Conservation (phyloP, 179 eudicot species). For the Beta corolliflora region DNA sequence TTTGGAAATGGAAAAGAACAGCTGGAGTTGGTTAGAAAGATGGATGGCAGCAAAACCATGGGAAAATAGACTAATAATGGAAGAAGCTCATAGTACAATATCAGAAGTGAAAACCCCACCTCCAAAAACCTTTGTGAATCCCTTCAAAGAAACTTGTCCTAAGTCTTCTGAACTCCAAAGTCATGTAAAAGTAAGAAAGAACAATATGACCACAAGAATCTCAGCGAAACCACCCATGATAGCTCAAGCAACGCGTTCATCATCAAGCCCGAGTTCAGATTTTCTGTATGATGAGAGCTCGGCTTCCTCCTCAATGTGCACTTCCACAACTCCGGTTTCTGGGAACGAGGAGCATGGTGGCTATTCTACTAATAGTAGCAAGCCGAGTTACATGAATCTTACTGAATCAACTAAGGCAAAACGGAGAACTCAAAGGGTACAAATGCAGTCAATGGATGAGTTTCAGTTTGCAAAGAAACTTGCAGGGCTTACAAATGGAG, state of each 20-base stretch:
- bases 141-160: conserved; percentile 29
- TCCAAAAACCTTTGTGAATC: conserved; percentile 35
- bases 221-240: conserved; percentile 68
- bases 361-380: conserved; percentile 28
- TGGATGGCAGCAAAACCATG: conserved; percentile 99
- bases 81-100: conserved; percentile 45
- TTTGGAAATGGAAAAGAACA: conserved; percentile 51
- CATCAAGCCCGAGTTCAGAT: conserved; percentile 85
- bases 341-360: conserved; percentile 49
- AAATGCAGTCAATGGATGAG: conserved; percentile 85
- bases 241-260: conserved; percentile 53
- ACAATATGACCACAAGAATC: conserved; percentile 66
- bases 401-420: conserved; percentile 84
- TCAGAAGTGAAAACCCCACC: conserved; percentile 57
- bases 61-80: conserved; percentile 84
- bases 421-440: conserved; percentile 53
- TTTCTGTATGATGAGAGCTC: conserved; percentile 72
- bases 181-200: conserved; percentile 60
- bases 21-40: conserved; percentile 93
- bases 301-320: conserved; percentile 76
- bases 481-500: conserved; percentile 40
- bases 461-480: conserved; percentile 76
- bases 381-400: conserved; percentile 81
- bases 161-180: conserved; percentile 55
- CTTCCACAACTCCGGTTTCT: conserved; percentile 72